Conservation (phyloP, 2,329 filamentous ascomycete genomes). For the Septoria petroselini region DNA sequence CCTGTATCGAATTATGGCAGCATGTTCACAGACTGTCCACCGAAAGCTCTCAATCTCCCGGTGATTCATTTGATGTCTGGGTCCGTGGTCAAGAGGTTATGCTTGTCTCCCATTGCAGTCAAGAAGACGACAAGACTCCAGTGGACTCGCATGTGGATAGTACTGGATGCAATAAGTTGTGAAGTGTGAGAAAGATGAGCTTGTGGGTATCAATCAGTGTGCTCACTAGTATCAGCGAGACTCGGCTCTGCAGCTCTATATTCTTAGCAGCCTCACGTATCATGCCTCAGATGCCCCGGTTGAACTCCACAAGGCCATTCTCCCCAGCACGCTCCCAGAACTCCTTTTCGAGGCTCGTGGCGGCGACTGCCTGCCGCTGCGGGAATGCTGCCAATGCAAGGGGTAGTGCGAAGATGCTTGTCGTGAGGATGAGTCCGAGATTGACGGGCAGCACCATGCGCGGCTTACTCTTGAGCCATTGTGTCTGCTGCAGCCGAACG, state of each 20-base stretch:
- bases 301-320: conserved; percentile 87
- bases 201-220: background rate
- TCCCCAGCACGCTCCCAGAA: conserved; percentile 79
- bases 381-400: conserved; percentile 89
- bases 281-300: conserved; percentile 74
- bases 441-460: conserved; percentile 78
- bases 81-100: no score
- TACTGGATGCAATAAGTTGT: no score
- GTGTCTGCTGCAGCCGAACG: conserved; percentile 75
- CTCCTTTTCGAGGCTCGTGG: conserved; percentile 74
- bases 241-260: background rate
- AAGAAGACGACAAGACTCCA: no score
- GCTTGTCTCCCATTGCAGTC: no score
- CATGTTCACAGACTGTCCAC: no score
- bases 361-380: conserved; percentile 78
- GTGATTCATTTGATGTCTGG: no score
- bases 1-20: no score
- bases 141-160: no score
- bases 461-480: conserved; percentile 77
- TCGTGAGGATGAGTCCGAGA: conserved; percentile 78
- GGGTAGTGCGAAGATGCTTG: conserved; percentile 83
- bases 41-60: no score
- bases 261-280: background rate
- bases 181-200: no score
- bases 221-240: background rate